Base-by-base conservation (phyloP, 1,139 yeast species). In the Torulaspora pretoriensis region DNA sequence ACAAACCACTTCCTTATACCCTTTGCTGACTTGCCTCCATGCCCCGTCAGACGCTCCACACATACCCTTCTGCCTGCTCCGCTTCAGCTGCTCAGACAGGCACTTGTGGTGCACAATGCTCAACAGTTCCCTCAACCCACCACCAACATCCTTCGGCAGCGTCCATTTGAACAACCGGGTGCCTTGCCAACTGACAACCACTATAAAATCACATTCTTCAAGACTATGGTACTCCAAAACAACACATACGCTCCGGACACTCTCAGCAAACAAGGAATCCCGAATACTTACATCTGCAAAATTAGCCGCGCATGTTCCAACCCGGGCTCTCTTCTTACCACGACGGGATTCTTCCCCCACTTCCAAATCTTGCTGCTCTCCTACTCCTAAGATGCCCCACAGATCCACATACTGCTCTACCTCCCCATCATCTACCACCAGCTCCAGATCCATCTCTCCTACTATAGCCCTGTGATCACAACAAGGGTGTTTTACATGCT, bases 1-100 rank as follows among this genome's bases (percentile, higher is more conserved):
- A 34, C 50, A 47, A 8, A 43, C 45, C n/a, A 53, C 31, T 8
- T 54, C 57, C 22, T 40, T 51, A 38, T 40, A 54, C 16, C 32
- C 34, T 29, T 28, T 43, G 3, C 38, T 17, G 7, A 44, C 38
- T 29, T 37, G 25, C 23, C 49, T 40, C 30, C 28, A 37, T 13
- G 23, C 23, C 8, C 9, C 14, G 17, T 13, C 19, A 8, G 16
- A 12, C 3, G 8, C 25, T 10, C 24, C 31, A 5, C 22, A 4
- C 30, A 10, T 26, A 23, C 29, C 38, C 27, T 8, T 12, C 32
- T 14, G 31, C 28, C 28, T 24, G 13, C 28, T 13, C 10, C 36
- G 28, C n/a, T 32, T 35, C 31, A 45, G 16, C 24, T 46, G 40
- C 28, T 25, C 16, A 29, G 43, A 45, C 12, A 46, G 22, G 17